Evolutionary conservation across 495 filamentous ascomycete species (phyloP).

Genomic region (Penicillium taxi): DNA sequence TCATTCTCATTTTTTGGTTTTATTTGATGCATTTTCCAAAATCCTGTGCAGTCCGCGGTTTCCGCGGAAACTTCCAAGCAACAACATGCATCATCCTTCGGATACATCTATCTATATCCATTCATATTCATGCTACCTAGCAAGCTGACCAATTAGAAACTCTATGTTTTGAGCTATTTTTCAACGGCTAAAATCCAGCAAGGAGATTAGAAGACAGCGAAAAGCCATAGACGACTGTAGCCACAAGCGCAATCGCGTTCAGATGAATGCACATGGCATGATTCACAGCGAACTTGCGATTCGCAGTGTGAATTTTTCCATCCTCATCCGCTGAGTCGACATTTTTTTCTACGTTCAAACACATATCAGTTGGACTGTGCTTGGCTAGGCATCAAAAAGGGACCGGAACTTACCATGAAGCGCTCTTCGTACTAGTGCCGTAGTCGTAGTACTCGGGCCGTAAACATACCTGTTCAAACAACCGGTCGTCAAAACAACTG

Average conservation of each 20-base stretch:
- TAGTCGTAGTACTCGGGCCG: conserved; percentile 38
- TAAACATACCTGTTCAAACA: conserved; percentile 40
- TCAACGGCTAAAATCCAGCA: conserved; percentile 4
- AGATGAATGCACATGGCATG: conserved; percentile 52
- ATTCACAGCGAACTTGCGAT: conserved; percentile 37
- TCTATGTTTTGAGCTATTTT: too few relatives aligned
- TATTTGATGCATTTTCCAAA: too few relatives aligned
- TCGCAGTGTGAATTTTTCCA: conserved; percentile 30
- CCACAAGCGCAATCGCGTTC: conserved; percentile 44
- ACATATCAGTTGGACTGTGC: conserved; percentile 3
- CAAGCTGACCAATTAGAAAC: too few relatives aligned
- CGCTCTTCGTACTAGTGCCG: conserved; percentile 36
- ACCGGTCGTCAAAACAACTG: conserved; percentile 30
- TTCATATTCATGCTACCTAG: too few relatives aligned
- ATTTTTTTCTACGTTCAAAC: conserved; percentile 12
- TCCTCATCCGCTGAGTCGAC: conserved; percentile 8
- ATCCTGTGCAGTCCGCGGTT: too few relatives aligned
- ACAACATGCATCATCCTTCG: too few relatives aligned
- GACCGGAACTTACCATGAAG: conserved; percentile 29
- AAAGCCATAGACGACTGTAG: conserved; percentile 45
- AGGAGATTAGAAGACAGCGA: conserved; percentile 28
- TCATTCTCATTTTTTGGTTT: too few relatives aligned
- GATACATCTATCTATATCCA: too few relatives aligned
- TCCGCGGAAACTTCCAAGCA: too few relatives aligned
- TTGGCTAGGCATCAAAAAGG: background rate